Evolutionary conservation across 2,329 filamentous ascomycete species (phyloP), one percentile per base, ranked within the genome.

Genomic region (Penicillium oxalicum): DNA sequence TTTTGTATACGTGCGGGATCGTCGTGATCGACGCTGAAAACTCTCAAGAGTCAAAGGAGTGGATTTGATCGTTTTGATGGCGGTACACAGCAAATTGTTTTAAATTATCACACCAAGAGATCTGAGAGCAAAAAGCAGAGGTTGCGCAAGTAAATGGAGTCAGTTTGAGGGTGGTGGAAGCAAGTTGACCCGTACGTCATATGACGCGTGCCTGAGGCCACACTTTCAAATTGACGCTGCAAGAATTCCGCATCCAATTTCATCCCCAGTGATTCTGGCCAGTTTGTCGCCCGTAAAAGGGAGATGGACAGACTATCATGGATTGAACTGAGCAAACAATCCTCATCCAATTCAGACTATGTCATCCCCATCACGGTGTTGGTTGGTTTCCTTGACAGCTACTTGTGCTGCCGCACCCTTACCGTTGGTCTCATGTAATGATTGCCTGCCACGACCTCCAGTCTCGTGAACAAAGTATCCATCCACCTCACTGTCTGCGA

Each of bases 331-430:
- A 2, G 18, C 18, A 18, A 18, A 18, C 18, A 1, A 18, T 18
- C 18, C 18, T 34, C 5, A 5, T 4, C 4, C 18, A 9, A 9
- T 5, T 28, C 25, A 57, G 12, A 56, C 32, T 25, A 59, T 55
- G 26, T 56, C 51, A 1, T 57, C 52, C 18, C 54, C 52, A 46
- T 52, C 39, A 24, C 47, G 52, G 26, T 44, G 43, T 39, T 53
- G 51, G 6, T 39, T 40, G 5, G 53, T 52, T 33, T 55, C 48
- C 34, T 50, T 57, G 24, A 57, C 47, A 35, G 46, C 43, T 50
- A 60, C 41, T n/a, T 42, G 47, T 26, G 54, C 41, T 4, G 50
- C 43, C 32, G 40, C 7, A 7, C 48, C 53, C 28, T 61, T 61
- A 5, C 44, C 46, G 45, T 36, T 13, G 29, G 39, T 40, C 26